phyloP scores from a whole-genome alignment of 257 asterid genomes.

The Solanum neorickii region DNA sequence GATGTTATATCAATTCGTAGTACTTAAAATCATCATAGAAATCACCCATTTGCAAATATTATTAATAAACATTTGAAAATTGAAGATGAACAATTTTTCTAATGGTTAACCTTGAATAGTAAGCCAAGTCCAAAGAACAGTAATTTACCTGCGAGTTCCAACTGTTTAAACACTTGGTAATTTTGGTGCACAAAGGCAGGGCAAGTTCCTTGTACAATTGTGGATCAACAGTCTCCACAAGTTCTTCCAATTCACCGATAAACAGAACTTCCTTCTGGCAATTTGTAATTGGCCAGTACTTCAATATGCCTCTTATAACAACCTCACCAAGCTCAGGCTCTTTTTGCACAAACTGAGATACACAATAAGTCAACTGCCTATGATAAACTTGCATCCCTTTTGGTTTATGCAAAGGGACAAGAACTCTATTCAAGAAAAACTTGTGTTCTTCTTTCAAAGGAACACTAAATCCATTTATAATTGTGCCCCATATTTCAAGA shows the following conservation, averaged over 20 bases:
- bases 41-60: neutral
- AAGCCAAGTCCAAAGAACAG: neutral
- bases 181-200: constrained; percentile 49
- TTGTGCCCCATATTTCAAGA: constrained; percentile 74
- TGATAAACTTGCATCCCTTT: constrained; percentile 63
- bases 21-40: neutral
- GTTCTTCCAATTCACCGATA: constrained; percentile 64
- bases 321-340: constrained; percentile 47
- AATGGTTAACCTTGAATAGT: neutral
- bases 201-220: constrained; percentile 33
- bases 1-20: neutral
- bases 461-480: constrained; percentile 58
- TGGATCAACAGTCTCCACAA: constrained; percentile 39
- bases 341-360: constrained; percentile 64
- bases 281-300: constrained; percentile 60
- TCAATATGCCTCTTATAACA: constrained; percentile 48
- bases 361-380: constrained; percentile 63
- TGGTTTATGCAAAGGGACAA: constrained; percentile 61
- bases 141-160: constrained; percentile 68
- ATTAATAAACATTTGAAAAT: neutral
- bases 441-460: constrained; percentile 78
- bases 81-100: neutral
- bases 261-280: constrained; percentile 71
- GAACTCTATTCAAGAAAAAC: constrained; percentile 45
- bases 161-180: constrained; percentile 58